Evolutionary conservation across 108 stramenopile genomes (phyloP), one percentile per base, ranked within the genome.

Genomic region (Cyclotella distinguenda): DNA sequence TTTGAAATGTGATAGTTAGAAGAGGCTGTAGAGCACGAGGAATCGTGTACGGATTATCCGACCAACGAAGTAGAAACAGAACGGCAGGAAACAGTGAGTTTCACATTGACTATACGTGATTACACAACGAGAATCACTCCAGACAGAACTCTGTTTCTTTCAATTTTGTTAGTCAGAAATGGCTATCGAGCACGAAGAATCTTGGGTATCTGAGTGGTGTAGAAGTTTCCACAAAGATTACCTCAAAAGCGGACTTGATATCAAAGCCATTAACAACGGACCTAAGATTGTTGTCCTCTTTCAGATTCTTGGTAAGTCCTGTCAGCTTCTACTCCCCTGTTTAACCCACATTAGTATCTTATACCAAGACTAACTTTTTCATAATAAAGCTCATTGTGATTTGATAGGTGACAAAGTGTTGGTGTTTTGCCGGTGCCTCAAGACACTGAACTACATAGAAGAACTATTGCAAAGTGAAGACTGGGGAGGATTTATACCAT

Each of bases 351-450:
- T 31, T 15, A 6, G 21, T 30, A 46, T 33, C 21, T 55, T 57
- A 1, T 28, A 4, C 27, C 21, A 13, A 16, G 9, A 27, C 9
- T 46, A 21, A 31, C 18, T 11, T 56, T 30, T 46, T 30, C 22
- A 36, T n/a, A n/a, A n/a, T n/a, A n/a, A 61, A 39, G 70, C 70
- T 35, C 74, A 77, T 60, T 66, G 72, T 15, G 72, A 76, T 51
- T 15, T 34, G 3, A 72, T 77, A n/a, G 79, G 70, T 21, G 90
- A 88, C 27, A 88, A 91, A 68, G 85, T 87, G 45, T 82, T 91
- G 7, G 77, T 85, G 10, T 91, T 91, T 53, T 69, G 80, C 19
- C 80, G 88, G 52, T 83, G 82, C 58, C 73, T 91, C 13, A 67
- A 67, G 16, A 88, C 90, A 7, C 72, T 91, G 1, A 77, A 84